Base-by-base conservation (phyloP, 345 rosid genomes). In the Gossypium australe region DNA sequence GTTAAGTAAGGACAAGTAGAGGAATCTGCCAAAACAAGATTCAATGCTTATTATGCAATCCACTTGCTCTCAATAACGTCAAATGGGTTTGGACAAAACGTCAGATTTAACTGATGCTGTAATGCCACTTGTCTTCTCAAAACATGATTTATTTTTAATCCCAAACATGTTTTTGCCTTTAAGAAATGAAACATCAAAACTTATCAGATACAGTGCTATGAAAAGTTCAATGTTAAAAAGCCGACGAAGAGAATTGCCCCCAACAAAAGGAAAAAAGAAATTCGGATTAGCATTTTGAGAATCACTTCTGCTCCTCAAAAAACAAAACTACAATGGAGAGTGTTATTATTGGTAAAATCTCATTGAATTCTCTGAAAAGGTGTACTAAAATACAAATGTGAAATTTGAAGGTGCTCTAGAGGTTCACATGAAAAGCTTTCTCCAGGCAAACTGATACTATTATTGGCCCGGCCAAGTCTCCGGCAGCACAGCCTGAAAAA, bases 391-490 rank as follows among this genome's bases (percentile, higher is more conserved):
- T 70, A 52, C 48, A 70, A 29, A 52, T 25, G 61, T 65, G 25
- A 47, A 61, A 74, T 64, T 53, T 48, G 70, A 65, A 20, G 56
- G 53, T 43, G 49, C 58, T 71, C 80, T 87, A 88, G 70, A 61
- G 67, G 60, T 87, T 84, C 47, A 80, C 44, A 60, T 85, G 86
- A 65, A 85, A 84, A 83, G 75, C 80, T 82, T 81, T 91, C 80
- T 93, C 92, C 0, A 95, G 87, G 85, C 86, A 87, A 78, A 85
- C 8, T 34, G 97, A 67, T 51, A 93, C 82, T 55, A 90, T 52
- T 64, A 86, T 75, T 11, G 98, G 97, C 47, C 98, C 99, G 8
- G 90, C 91, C 80, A 93, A 79, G 80, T 93, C 99, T 22, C 98
- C 99, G 53, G 82, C 69, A 77, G 88, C 84, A 72, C 97, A 95